phyloP scores from a whole-genome alignment of 805 yeast species.

The Lipomyces oligophaga region DNA sequence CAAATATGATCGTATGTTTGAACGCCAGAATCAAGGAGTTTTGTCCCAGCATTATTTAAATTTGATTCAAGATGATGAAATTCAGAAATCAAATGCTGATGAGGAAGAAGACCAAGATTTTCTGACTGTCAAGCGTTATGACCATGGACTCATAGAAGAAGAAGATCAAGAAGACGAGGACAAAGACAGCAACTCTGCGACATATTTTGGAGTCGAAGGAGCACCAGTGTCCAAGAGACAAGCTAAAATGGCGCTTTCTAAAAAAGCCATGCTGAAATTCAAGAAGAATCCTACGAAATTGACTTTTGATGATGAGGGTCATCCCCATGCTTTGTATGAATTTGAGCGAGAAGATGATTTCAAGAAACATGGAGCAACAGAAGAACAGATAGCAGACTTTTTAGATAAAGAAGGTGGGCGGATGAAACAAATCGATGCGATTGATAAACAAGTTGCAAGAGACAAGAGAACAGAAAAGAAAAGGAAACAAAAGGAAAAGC shows the following conservation, averaged over 20 bases:
- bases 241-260: slow-evolving; percentile 79
- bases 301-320: slow-evolving; percentile 91
- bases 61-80: slow-evolving; percentile 50
- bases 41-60: slow-evolving; percentile 82
- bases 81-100: slow-evolving; percentile 29
- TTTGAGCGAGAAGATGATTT: slow-evolving; percentile 87
- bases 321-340: slow-evolving; percentile 86
- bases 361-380: slow-evolving; percentile 63
- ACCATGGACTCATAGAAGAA: slow-evolving; percentile 60
- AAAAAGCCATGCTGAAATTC: slow-evolving; percentile 59
- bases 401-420: slow-evolving; percentile 60
- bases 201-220: slow-evolving; percentile 42
- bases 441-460: slow-evolving; percentile 73
- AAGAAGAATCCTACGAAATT: slow-evolving; percentile 73
- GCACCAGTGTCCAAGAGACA: slow-evolving; percentile 77
- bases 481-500: slow-evolving; percentile 51
- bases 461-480: slow-evolving; percentile 83
- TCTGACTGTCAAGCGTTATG: slow-evolving; percentile 71
- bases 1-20: slow-evolving; percentile 92
- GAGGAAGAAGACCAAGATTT: slow-evolving; percentile 66
- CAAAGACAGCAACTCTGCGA: not conserved
- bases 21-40: slow-evolving; percentile 87
- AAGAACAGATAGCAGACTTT: slow-evolving; percentile 61
- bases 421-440: slow-evolving; percentile 69
- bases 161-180: slow-evolving; percentile 33